Conservation (phyloP, 1,284 basidiomycete species). For the Laetiporus sulphureus region DNA sequence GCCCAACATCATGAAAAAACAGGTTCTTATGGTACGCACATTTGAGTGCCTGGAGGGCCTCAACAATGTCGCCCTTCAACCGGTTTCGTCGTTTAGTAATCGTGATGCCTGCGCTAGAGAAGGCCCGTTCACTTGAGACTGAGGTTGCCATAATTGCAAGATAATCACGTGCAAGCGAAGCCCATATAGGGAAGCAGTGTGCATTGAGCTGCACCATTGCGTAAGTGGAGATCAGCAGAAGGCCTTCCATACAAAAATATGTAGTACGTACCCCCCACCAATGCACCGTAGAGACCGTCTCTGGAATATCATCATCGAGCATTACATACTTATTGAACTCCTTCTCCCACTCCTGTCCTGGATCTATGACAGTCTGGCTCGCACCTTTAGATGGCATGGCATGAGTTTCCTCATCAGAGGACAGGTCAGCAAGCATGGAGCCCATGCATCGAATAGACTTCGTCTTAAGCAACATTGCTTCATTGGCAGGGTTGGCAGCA, state of each 20-base stretch:
- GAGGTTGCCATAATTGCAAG: no score
- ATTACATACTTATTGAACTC: conserved; percentile 6
- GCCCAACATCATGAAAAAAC: no score
- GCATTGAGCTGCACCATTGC: background rate
- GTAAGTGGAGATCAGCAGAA: background rate
- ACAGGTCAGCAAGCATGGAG: conserved; percentile 1
- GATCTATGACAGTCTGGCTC: background rate
- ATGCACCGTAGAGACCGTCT: conserved; percentile 1
- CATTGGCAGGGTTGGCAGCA: no score
- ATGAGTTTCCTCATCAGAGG: conserved; percentile 1
- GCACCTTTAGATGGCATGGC: background rate
- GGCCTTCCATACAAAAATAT: no score
- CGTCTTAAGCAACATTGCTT: no score
- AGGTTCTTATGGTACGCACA: no score
- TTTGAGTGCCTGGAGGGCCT: no score
- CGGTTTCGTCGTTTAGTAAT: no score
- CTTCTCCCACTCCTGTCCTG: conserved; percentile 1
- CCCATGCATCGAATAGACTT: background rate
- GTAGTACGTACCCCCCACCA: conserved; percentile 16
- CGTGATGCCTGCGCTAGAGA: no score
- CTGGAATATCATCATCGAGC: conserved; percentile 2
- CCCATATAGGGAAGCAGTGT: conserved; percentile 1
- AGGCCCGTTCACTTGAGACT: no score
- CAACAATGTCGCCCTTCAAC: no score
- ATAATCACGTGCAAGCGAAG: conserved; percentile 15